These are phyloP conservation scores for Phellopilus nigrolimitatus DNA, from an alignment of 1,284 basidiomycete species.

Conservation along the genomic window DNA sequence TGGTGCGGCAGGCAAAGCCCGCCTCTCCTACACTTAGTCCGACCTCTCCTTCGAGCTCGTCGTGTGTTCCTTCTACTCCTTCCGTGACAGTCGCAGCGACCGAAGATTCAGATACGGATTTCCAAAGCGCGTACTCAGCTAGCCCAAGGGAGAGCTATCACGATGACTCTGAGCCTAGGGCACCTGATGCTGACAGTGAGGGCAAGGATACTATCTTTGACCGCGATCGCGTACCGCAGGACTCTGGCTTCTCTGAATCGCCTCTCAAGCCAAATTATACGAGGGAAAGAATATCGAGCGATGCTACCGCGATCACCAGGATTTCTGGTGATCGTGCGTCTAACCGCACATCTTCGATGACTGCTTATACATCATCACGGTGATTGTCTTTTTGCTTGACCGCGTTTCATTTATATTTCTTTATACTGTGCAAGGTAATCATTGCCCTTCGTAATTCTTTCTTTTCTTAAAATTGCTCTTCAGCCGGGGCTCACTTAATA, in stretches of 20 bases:
- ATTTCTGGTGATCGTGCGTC: slow-evolving; percentile 1
- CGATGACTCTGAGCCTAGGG: slow-evolving; percentile 38
- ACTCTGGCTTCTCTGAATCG: slow-evolving; percentile 6
- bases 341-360: background rate
- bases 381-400: background rate
- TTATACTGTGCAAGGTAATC: slow-evolving; percentile 3
- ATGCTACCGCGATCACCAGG: slow-evolving; percentile 37
- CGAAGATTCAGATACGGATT: slow-evolving; percentile 79
- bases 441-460: slow-evolving; percentile 1
- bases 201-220: slow-evolving; percentile 21
- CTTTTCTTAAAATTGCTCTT: background rate
- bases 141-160: slow-evolving; percentile 63
- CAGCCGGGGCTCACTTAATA: background rate
- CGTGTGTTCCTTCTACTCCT: slow-evolving; percentile 39
- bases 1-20: background rate
- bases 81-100: slow-evolving; percentile 42
- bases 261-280: slow-evolving; percentile 11
- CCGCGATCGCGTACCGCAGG: background rate
- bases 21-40: slow-evolving; percentile 27
- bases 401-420: background rate
- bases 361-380: background rate
- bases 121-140: slow-evolving; percentile 76
- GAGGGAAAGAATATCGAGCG: slow-evolving; percentile 42
- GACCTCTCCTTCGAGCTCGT: slow-evolving; percentile 29
- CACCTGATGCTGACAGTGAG: slow-evolving; percentile 22